phyloP scores from a whole-genome alignment of 257 asterid genomes.

The Nemophila menziesii region DNA sequence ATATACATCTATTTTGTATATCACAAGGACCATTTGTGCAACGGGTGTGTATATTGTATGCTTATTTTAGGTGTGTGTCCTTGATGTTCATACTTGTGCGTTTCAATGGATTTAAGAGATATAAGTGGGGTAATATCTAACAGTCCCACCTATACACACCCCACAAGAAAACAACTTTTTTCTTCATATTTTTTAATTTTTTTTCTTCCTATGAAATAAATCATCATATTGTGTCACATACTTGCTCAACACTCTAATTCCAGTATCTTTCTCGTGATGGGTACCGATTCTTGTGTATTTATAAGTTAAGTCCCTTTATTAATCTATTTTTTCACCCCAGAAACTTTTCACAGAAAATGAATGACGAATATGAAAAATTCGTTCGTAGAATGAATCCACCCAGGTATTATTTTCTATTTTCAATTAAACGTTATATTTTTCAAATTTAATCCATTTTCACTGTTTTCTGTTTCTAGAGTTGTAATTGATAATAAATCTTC shows the following conservation, averaged over 20 bases:
- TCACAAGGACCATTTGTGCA: too few species aligned
- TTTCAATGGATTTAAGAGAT: not conserved
- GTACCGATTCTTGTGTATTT: slow-evolving; percentile 26
- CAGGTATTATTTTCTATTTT: slow-evolving; percentile 24
- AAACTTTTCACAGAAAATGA: slow-evolving; percentile 59
- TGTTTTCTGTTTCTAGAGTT: slow-evolving; percentile 43
- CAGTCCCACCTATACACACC: not conserved
- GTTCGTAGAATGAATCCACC: slow-evolving; percentile 94
- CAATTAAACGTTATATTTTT: not conserved
- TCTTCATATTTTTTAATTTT: slow-evolving; percentile 12
- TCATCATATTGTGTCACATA: slow-evolving; percentile 14
- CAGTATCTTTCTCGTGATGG: slow-evolving; percentile 34
- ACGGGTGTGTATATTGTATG: too few species aligned
- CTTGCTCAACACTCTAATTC: slow-evolving; percentile 23
- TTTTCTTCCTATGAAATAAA: not conserved
- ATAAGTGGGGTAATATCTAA: not conserved
- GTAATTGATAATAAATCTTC: slow-evolving; percentile 84
- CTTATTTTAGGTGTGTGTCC: not conserved
- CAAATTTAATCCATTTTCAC: slow-evolving; percentile 3
- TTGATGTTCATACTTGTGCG: not conserved
- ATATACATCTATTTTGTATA: too few species aligned
- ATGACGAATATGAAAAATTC: slow-evolving; percentile 83
- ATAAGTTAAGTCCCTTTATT: slow-evolving; percentile 1
- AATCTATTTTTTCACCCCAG: slow-evolving; percentile 23
- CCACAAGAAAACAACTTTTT: not conserved